Evolutionary conservation across 306 rosid genomes (phyloP), one percentile per base, ranked within the genome.

Genomic region (Dalbergia oliveri): DNA sequence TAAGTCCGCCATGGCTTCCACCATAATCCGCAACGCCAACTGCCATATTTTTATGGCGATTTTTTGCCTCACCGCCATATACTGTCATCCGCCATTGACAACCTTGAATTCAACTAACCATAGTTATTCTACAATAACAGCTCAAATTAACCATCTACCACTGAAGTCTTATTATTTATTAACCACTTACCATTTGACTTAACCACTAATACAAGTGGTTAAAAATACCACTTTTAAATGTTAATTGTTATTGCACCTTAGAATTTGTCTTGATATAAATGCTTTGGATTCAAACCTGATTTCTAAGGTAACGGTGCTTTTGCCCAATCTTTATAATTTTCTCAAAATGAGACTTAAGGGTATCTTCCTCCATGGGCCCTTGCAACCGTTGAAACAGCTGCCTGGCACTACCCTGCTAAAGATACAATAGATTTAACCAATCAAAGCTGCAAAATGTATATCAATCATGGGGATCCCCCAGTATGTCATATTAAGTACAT

Each of bases 321-420:
- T 91, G 98, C 84, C 98, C 98, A 81, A 93, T 91, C 90, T 84
- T 88, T 67, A 93, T 90, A 26, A 96, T 96, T 82, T 88, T 96
- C 50, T 96, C 99, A 83, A 96, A 96, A 89, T 93, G 99, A 72
- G 91, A 85, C 88, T 89, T 96, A 62, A 96, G 86, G 3, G 97
- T 83, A 53, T 96, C 98, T 87, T 96, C 99, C 85, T 96, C 99
- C 98, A 91, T 83, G 69, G 99, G 99, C 84, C 88, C 98, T 83
- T 92, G 97, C 88, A 96, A 83, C 61, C 97, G 93, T 84, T 92
- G 97, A 89, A 96, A 96, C 87, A 96, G 88, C 82, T 96, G 99
- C 66, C 97, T 89, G 59, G 99, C 99, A 87, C 99, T 96, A 54
- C 99, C 99, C 99, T 96, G 94, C 84, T 80, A 73, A 79, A 68